A percentile compares a stretch with the other conserved stretches of the same genome.
Conservation (phyloP, 257 asterid genomes). For the Forsythia suspensa region DNA sequence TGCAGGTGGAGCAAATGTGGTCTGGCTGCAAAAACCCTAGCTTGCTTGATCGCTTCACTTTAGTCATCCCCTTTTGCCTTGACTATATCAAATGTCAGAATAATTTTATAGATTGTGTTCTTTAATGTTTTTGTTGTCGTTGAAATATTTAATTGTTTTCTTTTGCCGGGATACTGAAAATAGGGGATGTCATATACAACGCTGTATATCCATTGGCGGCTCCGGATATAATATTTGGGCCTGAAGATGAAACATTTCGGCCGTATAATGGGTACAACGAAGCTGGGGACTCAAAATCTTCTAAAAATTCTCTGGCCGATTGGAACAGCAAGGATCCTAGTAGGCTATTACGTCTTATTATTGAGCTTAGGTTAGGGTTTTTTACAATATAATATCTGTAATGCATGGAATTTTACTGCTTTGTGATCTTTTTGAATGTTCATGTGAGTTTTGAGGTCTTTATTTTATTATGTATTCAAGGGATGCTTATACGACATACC, state of each 20-base stretch:
- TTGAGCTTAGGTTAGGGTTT: slow-evolving; percentile 66
- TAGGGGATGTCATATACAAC: slow-evolving; percentile 88
- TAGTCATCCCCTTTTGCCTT: slow-evolving; percentile 85
- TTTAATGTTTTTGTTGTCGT: not conserved
- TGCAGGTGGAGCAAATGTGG: slow-evolving; percentile 91
- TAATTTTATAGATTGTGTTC: not conserved
- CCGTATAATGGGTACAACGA: slow-evolving; percentile 42
- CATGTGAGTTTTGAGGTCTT: slow-evolving; percentile 1
- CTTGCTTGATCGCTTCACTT: slow-evolving; percentile 77
- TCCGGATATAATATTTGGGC: slow-evolving; percentile 85
- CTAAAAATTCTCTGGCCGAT: slow-evolving; percentile 50
- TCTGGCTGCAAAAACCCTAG: slow-evolving; percentile 80
- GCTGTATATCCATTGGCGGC: slow-evolving; percentile 78
- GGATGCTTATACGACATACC: slow-evolving; percentile 71
- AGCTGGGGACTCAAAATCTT: slow-evolving; percentile 31
- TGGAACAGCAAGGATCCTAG: slow-evolving; percentile 85
- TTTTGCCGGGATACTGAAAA: slow-evolving; percentile 16
- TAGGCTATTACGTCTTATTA: slow-evolving; percentile 62
- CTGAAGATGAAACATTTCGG: slow-evolving; percentile 71
- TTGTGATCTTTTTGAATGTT: not conserved
- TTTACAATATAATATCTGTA: not conserved
- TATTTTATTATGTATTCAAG: slow-evolving; percentile 35
- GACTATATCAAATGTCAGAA: slow-evolving; percentile 71
- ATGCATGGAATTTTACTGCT: not conserved
- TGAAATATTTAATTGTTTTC: not conserved